Evolutionary conservation across 805 yeast genomes (phyloP).

Genomic region (Hanseniaspora vineae): DNA sequence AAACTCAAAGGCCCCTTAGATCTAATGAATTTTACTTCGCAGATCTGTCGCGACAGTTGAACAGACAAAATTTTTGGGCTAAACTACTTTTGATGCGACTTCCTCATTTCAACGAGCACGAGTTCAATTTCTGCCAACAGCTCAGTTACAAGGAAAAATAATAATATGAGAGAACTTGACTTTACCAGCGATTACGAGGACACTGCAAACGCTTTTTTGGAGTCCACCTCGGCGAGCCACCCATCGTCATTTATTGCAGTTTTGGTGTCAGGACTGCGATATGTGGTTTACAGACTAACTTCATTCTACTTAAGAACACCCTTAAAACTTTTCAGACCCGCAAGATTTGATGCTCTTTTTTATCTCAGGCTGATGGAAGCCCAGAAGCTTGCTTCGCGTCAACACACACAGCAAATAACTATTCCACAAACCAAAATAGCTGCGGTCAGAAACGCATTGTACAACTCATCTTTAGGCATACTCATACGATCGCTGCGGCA

Average conservation of each 20-base stretch:
- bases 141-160: too few species aligned
- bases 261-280: constrained; percentile 76
- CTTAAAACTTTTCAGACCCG: constrained; percentile 78
- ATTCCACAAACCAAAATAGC: too few species aligned
- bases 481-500: constrained; percentile 54
- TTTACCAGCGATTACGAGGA: too few species aligned
- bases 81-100: too few species aligned
- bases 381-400: constrained; percentile 21
- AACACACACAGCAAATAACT: neutral
- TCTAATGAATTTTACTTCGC: too few species aligned
- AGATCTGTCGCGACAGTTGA: too few species aligned
- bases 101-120: too few species aligned
- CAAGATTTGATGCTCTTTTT: constrained; percentile 76
- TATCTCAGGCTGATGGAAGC: constrained; percentile 42
- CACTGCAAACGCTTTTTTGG: too few species aligned
- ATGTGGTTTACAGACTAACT: constrained; percentile 62
- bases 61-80: too few species aligned
- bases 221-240: neutral
- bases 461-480: constrained; percentile 73
- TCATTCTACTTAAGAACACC: constrained; percentile 69
- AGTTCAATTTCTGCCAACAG: too few species aligned
- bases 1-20: too few species aligned
- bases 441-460: constrained; percentile 24
- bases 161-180: too few species aligned
- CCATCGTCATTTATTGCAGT: constrained; percentile 52